Conservation (phyloP, 1,284 basidiomycete species). For the Cryptococcus maquisensis region DNA sequence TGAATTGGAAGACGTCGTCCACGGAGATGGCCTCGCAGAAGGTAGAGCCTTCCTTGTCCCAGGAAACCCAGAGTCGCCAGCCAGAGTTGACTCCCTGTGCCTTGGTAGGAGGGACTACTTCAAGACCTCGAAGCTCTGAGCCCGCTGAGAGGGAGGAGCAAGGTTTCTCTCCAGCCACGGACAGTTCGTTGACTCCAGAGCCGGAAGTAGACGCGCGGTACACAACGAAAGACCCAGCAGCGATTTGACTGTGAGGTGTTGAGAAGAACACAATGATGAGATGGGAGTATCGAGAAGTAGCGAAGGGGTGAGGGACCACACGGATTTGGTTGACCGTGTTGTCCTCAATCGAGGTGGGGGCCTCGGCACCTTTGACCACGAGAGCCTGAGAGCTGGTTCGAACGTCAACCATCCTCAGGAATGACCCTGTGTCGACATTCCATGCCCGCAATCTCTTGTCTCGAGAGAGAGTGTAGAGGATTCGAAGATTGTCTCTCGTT, state of each 20-base stretch:
- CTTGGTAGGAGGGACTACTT: constrained; percentile 33
- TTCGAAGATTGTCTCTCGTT: constrained; percentile 54
- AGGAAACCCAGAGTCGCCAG: constrained; percentile 49
- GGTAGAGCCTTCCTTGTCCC: constrained; percentile 41
- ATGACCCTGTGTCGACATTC: constrained; percentile 48
- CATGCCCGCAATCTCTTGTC: constrained; percentile 80
- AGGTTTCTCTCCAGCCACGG: constrained; percentile 33
- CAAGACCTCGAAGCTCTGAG: constrained; percentile 46
- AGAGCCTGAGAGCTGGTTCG: constrained; percentile 29
- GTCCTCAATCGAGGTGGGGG: constrained; percentile 3
- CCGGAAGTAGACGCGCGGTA: constrained; percentile 35
- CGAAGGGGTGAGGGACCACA: constrained; percentile 33
- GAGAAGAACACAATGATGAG: constrained; percentile 45
- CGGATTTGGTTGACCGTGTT: constrained; percentile 33
- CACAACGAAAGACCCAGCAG: constrained; percentile 45
- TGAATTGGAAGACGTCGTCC: constrained; percentile 39
- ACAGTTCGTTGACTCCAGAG: constrained; percentile 30
- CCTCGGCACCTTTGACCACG: constrained; percentile 11
- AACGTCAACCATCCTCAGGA: constrained; percentile 45
- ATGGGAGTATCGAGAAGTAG: constrained; percentile 36
- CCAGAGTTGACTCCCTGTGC: constrained; percentile 28
- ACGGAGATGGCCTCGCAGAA: constrained; percentile 27
- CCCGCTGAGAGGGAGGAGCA: constrained; percentile 27
- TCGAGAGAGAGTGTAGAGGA: constrained; percentile 79
- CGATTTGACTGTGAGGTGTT: constrained; percentile 28